phyloP scores from a whole-genome alignment of 345 rosid genomes.

The Noccaea caerulescens region DNA sequence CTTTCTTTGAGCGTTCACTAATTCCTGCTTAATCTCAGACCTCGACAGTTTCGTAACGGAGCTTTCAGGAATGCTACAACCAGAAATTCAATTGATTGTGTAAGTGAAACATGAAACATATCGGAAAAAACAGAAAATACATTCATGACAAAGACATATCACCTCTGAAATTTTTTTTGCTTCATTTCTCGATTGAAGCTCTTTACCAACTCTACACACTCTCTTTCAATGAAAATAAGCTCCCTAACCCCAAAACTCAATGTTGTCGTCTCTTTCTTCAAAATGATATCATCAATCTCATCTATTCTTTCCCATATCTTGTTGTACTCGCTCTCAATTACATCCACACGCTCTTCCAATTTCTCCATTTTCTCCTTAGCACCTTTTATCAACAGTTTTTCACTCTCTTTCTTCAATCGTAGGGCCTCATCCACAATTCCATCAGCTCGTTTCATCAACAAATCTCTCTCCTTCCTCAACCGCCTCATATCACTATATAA shows the following conservation, averaged over 20 bases:
- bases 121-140: constrained; percentile 21
- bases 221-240: constrained; percentile 80
- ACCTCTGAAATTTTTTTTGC: constrained; percentile 57
- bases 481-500: constrained; percentile 52
- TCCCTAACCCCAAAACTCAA: constrained; percentile 80
- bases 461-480: constrained; percentile 56
- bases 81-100: constrained; percentile 34
- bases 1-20: constrained; percentile 72
- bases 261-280: constrained; percentile 62
- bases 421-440: constrained; percentile 52
- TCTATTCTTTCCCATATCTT: constrained; percentile 68
- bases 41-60: constrained; percentile 62
- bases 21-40: constrained; percentile 70
- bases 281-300: constrained; percentile 61
- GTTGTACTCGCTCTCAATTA: constrained; percentile 65
- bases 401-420: constrained; percentile 53
- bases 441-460: constrained; percentile 57
- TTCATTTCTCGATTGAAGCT: constrained; percentile 55
- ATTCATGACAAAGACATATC: constrained; percentile 22
- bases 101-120: constrained; percentile 32
- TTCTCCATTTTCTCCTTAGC: constrained; percentile 43
- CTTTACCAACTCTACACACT: constrained; percentile 75
- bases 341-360: constrained; percentile 53
- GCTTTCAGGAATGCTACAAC: constrained; percentile 56
- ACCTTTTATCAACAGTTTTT: constrained; percentile 36